These are phyloP conservation scores for Endocarpon pusillum DNA, from an alignment of 495 filamentous ascomycete genomes.

Conservation along the genomic window DNA sequence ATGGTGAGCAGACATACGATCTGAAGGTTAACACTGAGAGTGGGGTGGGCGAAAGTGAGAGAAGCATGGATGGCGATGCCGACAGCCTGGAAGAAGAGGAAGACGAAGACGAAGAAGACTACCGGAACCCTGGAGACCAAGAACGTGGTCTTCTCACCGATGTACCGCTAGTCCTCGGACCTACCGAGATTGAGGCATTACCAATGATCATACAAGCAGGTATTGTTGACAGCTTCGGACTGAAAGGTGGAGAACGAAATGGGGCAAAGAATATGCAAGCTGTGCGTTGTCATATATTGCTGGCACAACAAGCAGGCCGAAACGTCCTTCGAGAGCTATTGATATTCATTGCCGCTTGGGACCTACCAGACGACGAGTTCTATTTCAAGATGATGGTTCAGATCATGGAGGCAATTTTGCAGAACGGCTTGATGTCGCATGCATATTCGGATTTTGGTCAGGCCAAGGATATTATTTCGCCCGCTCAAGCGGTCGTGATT, in stretches of 20 bases:
- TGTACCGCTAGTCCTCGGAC: conserved; percentile 82
- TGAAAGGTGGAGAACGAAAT: conserved; percentile 33
- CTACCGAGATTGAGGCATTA: conserved; percentile 81
- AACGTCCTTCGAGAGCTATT: conserved; percentile 78
- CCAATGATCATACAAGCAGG: conserved; percentile 90
- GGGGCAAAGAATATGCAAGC: conserved; percentile 66
- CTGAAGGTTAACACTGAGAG: conserved; percentile 31
- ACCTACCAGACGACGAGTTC: conserved; percentile 73
- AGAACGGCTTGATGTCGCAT: conserved; percentile 73
- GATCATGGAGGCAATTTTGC: conserved; percentile 81
- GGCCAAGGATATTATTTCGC: conserved; percentile 87
- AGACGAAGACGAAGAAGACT: conserved; percentile 62
- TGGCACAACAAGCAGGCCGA: conserved; percentile 71
- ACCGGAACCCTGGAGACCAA: conserved; percentile 63
- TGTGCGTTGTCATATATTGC: conserved; percentile 68
- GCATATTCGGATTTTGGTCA: conserved; percentile 82
- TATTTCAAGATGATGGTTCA: conserved; percentile 93
- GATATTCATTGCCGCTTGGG: conserved; percentile 94
- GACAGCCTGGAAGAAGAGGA: conserved; percentile 49
- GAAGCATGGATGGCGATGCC: conserved; percentile 33
- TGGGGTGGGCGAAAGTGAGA: conserved; percentile 29
- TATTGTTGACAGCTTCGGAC: conserved; percentile 42
- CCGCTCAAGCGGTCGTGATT: conserved; percentile 80
- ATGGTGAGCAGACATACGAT: conserved; percentile 28
- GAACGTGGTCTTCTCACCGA: conserved; percentile 79